Evolutionary conservation across 2,329 filamentous ascomycete species (phyloP), one percentile per base, ranked within the genome.

Genomic region (Rhytidhysteron rufulum): DNA sequence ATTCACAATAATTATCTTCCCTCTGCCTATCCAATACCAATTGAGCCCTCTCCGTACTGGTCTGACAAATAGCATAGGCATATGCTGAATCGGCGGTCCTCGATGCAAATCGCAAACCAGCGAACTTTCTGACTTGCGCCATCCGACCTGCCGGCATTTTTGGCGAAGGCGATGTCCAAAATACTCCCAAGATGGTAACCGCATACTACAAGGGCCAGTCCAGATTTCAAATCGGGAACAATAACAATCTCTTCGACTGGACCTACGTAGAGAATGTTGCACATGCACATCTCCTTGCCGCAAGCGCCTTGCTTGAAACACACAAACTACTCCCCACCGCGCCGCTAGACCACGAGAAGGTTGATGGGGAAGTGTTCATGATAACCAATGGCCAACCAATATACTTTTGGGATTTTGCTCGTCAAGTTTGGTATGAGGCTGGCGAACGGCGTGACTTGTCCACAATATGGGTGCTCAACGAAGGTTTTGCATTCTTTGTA

Each of bases 211-310:
- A 65, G 37, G 69, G 72, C 27, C 71, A 74, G 54, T 70, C 65
- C 42, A 73, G 70, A 50, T 69, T 71, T 46, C 73, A 77, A 46
- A 61, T 78, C 34, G 74, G 74, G 38, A 54, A 62, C 16, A 76
- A 77, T 53, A 65, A 70, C 41, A 77, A 78, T 51, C 58, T 76
- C 2, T 77, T 74, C 59, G 74, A 78, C 55, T 76, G 73, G 45
- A 74, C 72, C 27, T 75, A 75, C 48, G 69, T 74, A 32, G 71
- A 64, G 30, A 78, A 77, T 51, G 67, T 75, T 11, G 71, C 71
- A 2, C 67, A 75, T 48, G 74, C 69, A 1, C 74, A 78, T 47
- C 57, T 78, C 36, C 65, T 77, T 10, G 73, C 71, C 2, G 66
- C 70, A 0, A 61, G 68, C 11, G 74, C 73, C 0, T 68, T 80